Base-by-base conservation (phyloP, 495 filamentous ascomycete species). In the Amphirosellinia nigrospora region DNA sequence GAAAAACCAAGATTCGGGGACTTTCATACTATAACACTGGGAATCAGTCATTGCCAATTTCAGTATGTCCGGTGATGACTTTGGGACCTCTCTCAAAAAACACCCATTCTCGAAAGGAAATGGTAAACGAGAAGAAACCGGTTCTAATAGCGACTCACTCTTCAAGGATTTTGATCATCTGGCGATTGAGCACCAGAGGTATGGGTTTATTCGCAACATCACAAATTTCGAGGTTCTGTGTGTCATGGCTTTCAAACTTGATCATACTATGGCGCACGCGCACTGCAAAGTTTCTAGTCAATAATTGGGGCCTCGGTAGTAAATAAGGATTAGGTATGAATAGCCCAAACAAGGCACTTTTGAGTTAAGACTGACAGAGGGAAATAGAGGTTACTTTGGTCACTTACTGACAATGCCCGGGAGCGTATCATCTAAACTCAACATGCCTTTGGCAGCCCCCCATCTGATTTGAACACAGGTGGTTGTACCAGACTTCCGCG, bases 151-250 rank as follows among this genome's bases (percentile, higher is more conserved):
- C 16, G 5, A 53, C 50, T 53, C 50, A 53, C 50, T 96, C 93
- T 72, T 97, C 93, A 38, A 96, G 75, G 34, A 95, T 92, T 75
- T 96, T 95, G 74, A 97, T 92, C 43, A 93, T 77, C 60, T 91
- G 91, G 1, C 89, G 87, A 74, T 95, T 94, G 3, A 97, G 85
- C 45, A 88, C 85, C 72, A 93, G 82, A 0, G 89, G 87, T 16
- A 94, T 84, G 0, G 90, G 90, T 50, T 83, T 87, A 28, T 85
- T 86, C 3, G 86, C 87, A 46, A 86, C 81, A 50, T 89, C 90
- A 73, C 93, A 96, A 65, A 97, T 93, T 70, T 94, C 93, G 4
- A 96, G 83, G 46, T 88, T 80, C 6, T 72, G 70, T 45, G 73
- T 79, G 26, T 87, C 83, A 0, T 77, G 72, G 30, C 86, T 88